Evolutionary conservation across 441 rosid species (phyloP).

Genomic region (Euphorbia celastroides): DNA sequence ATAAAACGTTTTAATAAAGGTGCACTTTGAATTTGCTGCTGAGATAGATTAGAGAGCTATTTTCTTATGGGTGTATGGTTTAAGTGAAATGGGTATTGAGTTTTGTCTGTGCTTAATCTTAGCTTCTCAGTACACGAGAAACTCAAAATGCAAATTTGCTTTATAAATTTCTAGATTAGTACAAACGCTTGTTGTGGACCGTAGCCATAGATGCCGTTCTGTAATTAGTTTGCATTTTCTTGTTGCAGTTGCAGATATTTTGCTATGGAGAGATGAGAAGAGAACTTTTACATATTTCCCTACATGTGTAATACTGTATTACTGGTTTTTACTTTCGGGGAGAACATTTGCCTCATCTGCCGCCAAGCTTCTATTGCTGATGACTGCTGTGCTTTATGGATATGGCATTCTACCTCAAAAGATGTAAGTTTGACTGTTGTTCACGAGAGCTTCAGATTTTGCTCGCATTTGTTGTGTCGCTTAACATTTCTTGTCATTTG

Average conservation of each 20-base stretch:
- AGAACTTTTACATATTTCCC: constrained; percentile 63
- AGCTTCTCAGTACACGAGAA: not conserved
- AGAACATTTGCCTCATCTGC: constrained; percentile 64
- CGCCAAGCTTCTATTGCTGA: constrained; percentile 57
- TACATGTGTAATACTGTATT: constrained; percentile 42
- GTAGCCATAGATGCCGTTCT: not conserved
- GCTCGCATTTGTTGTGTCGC: not conserved
- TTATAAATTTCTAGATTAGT: constrained; percentile 7
- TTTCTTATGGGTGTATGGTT: not conserved
- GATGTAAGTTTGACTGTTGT: constrained; percentile 42
- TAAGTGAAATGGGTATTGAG: not conserved
- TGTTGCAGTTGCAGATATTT: constrained; percentile 74
- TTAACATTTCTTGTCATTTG: not conserved
- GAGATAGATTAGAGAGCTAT: not conserved
- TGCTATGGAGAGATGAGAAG: constrained; percentile 95
- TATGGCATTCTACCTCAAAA: constrained; percentile 45
- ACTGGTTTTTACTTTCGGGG: constrained; percentile 78
- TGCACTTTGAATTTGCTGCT: not conserved
- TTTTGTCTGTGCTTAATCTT: not conserved
- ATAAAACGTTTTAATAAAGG: not conserved
- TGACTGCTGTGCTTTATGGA: constrained; percentile 47
- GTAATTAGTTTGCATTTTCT: constrained; percentile 19
- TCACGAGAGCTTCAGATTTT: not conserved
- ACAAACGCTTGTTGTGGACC: constrained; percentile 1
- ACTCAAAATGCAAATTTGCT: constrained; percentile 3